These are phyloP conservation scores for Quercus berberidifolia DNA, from an alignment of 306 rosid species.

Conservation along the genomic window DNA sequence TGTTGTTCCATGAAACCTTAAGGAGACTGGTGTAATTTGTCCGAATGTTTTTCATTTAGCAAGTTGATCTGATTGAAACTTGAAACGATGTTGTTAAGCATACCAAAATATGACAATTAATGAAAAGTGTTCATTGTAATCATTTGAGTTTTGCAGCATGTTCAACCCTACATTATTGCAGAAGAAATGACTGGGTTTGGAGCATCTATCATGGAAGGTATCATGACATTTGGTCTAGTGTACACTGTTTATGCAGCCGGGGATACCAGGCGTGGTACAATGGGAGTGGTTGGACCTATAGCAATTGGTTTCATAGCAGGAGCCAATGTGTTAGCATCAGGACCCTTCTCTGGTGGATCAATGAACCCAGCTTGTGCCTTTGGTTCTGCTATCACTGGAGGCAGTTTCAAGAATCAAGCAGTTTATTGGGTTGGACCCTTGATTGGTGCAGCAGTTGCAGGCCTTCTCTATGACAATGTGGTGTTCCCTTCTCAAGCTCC, in stretches of 20 bases:
- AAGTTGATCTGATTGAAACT: too few species aligned
- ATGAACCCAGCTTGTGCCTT: constrained; percentile 95
- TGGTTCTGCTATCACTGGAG: constrained; percentile 59
- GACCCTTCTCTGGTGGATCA: constrained; percentile 87
- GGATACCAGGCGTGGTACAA: constrained; percentile 59
- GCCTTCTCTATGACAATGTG: constrained; percentile 66
- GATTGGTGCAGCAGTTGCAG: constrained; percentile 73
- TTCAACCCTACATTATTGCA: constrained; percentile 56
- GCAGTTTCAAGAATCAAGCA: constrained; percentile 83
- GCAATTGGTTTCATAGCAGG: constrained; percentile 66
- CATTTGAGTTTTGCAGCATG: constrained; percentile 41
- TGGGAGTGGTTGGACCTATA: constrained; percentile 49
- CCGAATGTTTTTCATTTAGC: too few species aligned
- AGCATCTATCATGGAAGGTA: constrained; percentile 80
- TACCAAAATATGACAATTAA: too few species aligned
- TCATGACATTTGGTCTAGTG: constrained; percentile 63
- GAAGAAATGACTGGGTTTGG: constrained; percentile 94
- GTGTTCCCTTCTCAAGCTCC: constrained; percentile 35
- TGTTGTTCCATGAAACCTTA: too few species aligned
- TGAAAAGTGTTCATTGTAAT: background rate
- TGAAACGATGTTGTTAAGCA: too few species aligned
- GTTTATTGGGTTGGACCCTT: constrained; percentile 94
- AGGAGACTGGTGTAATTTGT: too few species aligned
- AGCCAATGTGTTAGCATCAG: constrained; percentile 59
- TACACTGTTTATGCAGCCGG: constrained; percentile 68